Evolutionary conservation across 768 basidiomycete species (phyloP).

Genomic region (Cystoderma amianthinum): DNA sequence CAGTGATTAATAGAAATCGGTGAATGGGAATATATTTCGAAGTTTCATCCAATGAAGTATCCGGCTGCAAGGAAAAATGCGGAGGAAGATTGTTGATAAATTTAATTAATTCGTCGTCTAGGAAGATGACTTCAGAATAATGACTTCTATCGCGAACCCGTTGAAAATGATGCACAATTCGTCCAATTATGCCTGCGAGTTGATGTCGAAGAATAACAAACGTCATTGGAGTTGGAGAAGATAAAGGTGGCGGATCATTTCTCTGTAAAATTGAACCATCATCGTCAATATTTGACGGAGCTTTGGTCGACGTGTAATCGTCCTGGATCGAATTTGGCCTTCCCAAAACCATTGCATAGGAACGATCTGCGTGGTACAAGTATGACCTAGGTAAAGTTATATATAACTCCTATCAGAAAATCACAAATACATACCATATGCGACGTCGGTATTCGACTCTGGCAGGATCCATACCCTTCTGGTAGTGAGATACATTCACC

Average conservation of each 20-base stretch:
- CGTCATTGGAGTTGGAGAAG: slow-evolving; percentile 75
- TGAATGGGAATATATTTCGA: slow-evolving; percentile 70
- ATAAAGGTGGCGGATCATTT: slow-evolving; percentile 49
- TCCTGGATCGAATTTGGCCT: slow-evolving; percentile 88
- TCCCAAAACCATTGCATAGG: slow-evolving; percentile 87
- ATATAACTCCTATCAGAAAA: not conserved
- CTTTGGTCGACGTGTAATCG: slow-evolving; percentile 77
- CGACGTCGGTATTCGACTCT: slow-evolving; percentile 85
- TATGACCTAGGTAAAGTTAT: slow-evolving; percentile 50
- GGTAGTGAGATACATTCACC: slow-evolving; percentile 5
- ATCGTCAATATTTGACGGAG: slow-evolving; percentile 69
- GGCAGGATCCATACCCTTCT: slow-evolving; percentile 62
- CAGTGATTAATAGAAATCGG: slow-evolving; percentile 84
- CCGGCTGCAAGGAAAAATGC: slow-evolving; percentile 69
- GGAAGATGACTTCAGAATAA: slow-evolving; percentile 73
- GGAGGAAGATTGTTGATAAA: slow-evolving; percentile 76
- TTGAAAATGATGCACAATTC: slow-evolving; percentile 91
- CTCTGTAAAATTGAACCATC: slow-evolving; percentile 37
- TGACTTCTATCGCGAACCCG: slow-evolving; percentile 71
- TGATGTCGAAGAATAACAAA: slow-evolving; percentile 84
- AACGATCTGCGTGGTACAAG: slow-evolving; percentile 90
- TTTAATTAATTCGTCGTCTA: slow-evolving; percentile 79
- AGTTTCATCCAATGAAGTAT: slow-evolving; percentile 67
- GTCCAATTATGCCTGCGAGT: slow-evolving; percentile 79
- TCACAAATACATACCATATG: slow-evolving; percentile 57